Percentiles rank a stretch among this genome's conserved stretches.
phyloP scores from a whole-genome alignment of 2,329 filamentous ascomycete genomes.

The Myrmaecium sp. region DNA sequence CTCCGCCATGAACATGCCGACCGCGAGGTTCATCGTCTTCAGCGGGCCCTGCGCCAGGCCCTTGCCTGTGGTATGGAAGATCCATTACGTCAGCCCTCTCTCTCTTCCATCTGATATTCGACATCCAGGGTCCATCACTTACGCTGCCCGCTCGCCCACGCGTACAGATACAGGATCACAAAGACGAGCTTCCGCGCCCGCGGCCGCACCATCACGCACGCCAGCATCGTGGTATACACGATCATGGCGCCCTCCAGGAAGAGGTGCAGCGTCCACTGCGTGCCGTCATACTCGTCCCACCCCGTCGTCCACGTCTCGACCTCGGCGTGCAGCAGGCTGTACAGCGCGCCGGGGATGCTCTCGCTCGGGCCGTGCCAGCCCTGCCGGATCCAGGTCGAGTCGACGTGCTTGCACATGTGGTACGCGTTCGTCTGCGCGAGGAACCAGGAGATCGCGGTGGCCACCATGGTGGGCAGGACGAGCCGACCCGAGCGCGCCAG shows the following conservation, averaged over 20 bases:
- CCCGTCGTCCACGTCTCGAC: conserved; percentile 22
- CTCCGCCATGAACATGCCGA: conserved; percentile 45
- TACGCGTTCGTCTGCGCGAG: conserved; percentile 40
- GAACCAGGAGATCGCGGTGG: conserved; percentile 39
- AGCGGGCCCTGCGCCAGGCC: conserved; percentile 17
- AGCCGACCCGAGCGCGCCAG: conserved; percentile 42
- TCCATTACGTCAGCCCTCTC: no score
- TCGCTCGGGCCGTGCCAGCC: conserved; percentile 20
- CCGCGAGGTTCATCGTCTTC: conserved; percentile 40
- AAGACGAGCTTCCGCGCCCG: conserved; percentile 19
- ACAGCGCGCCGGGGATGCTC: conserved; percentile 15
- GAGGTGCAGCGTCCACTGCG: conserved; percentile 26
- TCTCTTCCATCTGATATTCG: no score
- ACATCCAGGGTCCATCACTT: conserved; percentile 5
- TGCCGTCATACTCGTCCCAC: conserved; percentile 24
- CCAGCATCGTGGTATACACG: conserved; percentile 25
- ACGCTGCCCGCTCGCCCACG: conserved; percentile 21
- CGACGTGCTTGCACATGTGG: conserved; percentile 36
- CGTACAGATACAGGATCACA: conserved; percentile 21
- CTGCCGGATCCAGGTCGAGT: conserved; percentile 41
- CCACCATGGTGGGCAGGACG: conserved; percentile 38
- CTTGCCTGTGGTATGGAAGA: conserved; percentile 13
- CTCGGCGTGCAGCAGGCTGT: conserved; percentile 15
- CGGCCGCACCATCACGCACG: conserved; percentile 21
- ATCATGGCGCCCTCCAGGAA: conserved; percentile 26